Percentiles rank a stretch among this genome's conserved stretches.
Conservation (phyloP, 306 rosid species). For the Alnus glutinosa region DNA sequence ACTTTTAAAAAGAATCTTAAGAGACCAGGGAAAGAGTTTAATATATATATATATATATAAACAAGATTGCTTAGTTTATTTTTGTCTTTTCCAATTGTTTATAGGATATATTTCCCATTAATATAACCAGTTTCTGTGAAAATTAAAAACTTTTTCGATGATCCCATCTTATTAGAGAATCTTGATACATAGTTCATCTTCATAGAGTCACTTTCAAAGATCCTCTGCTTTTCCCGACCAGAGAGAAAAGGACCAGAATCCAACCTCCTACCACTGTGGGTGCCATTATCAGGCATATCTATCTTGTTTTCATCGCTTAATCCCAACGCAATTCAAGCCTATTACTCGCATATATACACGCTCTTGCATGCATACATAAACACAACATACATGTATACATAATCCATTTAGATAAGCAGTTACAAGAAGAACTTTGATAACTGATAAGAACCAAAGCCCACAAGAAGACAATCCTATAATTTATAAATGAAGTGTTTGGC, state of each 20-base stretch:
- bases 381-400: neutral
- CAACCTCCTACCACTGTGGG: neutral
- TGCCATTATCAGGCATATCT: slow-evolving; percentile 13
- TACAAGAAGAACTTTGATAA: slow-evolving; percentile 1
- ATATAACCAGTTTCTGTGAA: neutral
- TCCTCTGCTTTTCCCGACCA: neutral
- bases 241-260: neutral
- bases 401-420: slow-evolving; percentile 28
- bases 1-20: neutral
- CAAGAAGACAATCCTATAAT: slow-evolving; percentile 1
- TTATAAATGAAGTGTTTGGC: slow-evolving; percentile 19
- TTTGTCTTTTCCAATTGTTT: neutral
- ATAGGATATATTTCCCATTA: neutral
- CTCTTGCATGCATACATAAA: neutral
- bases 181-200: too few relatives aligned
- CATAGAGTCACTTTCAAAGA: neutral
- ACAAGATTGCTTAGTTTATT: neutral
- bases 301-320: slow-evolving; percentile 2
- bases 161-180: too few relatives aligned
- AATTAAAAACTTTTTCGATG: neutral
- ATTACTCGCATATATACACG: neutral
- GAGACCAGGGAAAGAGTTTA: neutral
- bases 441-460: slow-evolving; percentile 24
- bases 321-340: neutral
- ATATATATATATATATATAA: neutral